These are phyloP conservation scores for Fusarium chaquense DNA, from an alignment of 2,329 filamentous ascomycete genomes.

Conservation along the genomic window DNA sequence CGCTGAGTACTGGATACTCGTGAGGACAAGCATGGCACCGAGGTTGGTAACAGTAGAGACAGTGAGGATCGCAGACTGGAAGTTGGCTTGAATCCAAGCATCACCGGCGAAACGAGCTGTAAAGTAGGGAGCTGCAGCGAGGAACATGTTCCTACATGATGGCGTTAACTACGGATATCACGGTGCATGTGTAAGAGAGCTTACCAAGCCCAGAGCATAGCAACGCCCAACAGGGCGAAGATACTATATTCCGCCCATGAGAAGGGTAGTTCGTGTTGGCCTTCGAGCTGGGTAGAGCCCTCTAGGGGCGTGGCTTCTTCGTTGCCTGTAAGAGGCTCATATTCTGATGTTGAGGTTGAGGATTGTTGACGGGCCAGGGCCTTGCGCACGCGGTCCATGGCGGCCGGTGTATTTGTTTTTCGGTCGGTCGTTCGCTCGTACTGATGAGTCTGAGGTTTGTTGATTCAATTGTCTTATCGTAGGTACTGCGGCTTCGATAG, in stretches of 20 bases:
- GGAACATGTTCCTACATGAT: slow-evolving; percentile 89
- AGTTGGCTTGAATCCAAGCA: slow-evolving; percentile 80
- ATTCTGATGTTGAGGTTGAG: slow-evolving; percentile 47
- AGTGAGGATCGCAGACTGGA: slow-evolving; percentile 89
- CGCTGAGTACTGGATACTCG: slow-evolving; percentile 82
- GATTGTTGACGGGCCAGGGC: slow-evolving; percentile 41
- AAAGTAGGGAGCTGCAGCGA: slow-evolving; percentile 95
- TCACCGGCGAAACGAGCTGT: slow-evolving; percentile 80
- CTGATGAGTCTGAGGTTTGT: background rate
- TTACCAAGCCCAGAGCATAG: slow-evolving; percentile 98
- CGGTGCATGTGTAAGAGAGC: slow-evolving; percentile 40
- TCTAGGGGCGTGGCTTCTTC: slow-evolving; percentile 48
- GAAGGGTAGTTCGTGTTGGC: slow-evolving; percentile 67
- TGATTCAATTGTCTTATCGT: background rate
- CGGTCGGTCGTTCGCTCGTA: slow-evolving; percentile 9
- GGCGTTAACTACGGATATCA: slow-evolving; percentile 14
- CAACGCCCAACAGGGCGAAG: slow-evolving; percentile 86
- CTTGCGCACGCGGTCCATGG: slow-evolving; percentile 49
- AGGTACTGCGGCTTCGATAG: background rate
- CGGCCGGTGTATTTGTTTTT: background rate
- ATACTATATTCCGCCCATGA: slow-evolving; percentile 89
- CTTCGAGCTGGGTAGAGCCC: slow-evolving; percentile 47
- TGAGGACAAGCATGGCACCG: slow-evolving; percentile 78
- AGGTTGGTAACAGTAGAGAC: slow-evolving; percentile 89
- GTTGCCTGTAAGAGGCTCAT: slow-evolving; percentile 50